Percentiles rank a stretch among this genome's conserved stretches.
Conservation (phyloP, 306 rosid genomes). For the Prunus mume region DNA sequence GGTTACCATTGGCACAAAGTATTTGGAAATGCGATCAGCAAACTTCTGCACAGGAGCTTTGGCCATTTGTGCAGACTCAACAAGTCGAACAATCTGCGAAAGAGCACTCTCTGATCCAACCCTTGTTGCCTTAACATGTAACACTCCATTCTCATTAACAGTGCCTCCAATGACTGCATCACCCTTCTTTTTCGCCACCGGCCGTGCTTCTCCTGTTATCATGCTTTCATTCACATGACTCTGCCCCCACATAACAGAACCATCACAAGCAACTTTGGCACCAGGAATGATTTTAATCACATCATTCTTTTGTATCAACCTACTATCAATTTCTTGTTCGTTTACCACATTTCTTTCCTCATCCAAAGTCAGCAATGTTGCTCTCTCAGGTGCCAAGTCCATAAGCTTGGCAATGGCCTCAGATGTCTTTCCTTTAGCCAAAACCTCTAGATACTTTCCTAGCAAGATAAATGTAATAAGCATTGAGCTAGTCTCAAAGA, state of each 20-base stretch:
- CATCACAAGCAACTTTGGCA: constrained; percentile 74
- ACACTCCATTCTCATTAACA: constrained; percentile 74
- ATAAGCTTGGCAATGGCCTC: constrained; percentile 88
- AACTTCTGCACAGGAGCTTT: constrained; percentile 88
- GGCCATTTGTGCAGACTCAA: constrained; percentile 89
- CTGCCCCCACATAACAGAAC: constrained; percentile 61
- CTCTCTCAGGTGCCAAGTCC: constrained; percentile 69
- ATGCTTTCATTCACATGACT: constrained; percentile 85
- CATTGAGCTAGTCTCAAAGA: constrained; percentile 88
- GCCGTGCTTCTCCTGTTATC: constrained; percentile 81
- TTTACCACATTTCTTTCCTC: constrained; percentile 42
- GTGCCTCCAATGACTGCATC: constrained; percentile 82
- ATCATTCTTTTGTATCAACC: constrained; percentile 68
- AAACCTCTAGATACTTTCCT: constrained; percentile 79
- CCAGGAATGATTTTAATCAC: constrained; percentile 69
- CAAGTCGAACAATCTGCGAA: constrained; percentile 80
- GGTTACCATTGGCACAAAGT: constrained; percentile 74
- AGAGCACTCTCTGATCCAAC: constrained; percentile 86
- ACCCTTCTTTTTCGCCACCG: constrained; percentile 53
- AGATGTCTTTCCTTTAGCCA: constrained; percentile 81
- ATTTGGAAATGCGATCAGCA: constrained; percentile 77
- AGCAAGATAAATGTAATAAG: constrained; percentile 70
- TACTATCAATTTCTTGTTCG: constrained; percentile 57
- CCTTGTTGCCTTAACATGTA: constrained; percentile 73
- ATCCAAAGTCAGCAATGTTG: constrained; percentile 48